Evolutionary conservation across 2,329 filamentous ascomycete genomes (phyloP), one percentile per base, ranked within the genome.

Genomic region (Coniochaeta prunicola): DNA sequence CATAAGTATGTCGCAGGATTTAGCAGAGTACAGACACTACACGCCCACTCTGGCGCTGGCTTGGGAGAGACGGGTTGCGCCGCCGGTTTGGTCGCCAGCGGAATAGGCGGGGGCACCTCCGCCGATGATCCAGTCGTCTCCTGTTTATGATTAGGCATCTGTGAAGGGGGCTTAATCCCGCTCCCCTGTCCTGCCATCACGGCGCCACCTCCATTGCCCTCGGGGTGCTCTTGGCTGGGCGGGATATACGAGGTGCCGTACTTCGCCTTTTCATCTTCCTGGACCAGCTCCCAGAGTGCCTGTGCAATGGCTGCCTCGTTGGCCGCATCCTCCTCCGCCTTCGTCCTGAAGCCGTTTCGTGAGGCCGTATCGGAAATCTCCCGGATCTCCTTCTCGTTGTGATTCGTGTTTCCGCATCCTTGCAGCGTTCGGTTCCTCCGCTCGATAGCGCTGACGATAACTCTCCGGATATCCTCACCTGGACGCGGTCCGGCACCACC

Each of bases 291-390:
- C 76, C 90, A 92, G 33, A 96, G 77, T 0, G 92, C 92, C 67
- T 92, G 86, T 57, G 91, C 86, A 61, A 96, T 96, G 5, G 92
- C 92, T 26, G 84, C 80, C 59, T 96, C 91, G 66, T 96, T 96
- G 3, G 91, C 92, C 65, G 92, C 88, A 58, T 96, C 91, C 70
- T 96, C 90, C 64, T 96, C 91, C 0, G 91, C 91, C 67, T 90
- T 84, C 0, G 92, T 97, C 61, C 82, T 83, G 75, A 96, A 93
- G 0, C 91, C 90, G 63, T 88, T 88, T 59, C 78, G 79, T 6
- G 84, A 85, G 38, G 87, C 88, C 60, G 76, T 76, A 57, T 90
- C 82, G 17, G 77, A 79, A 38, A 90, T 82, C 53, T 86, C 81
- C 3, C 80, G 80, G 21, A 92, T 84, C 67, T 87, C 83, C n/a